phyloP scores from a whole-genome alignment of 192 early-diverging fungal species.

The Phlyctochytrium arcticum region DNA sequence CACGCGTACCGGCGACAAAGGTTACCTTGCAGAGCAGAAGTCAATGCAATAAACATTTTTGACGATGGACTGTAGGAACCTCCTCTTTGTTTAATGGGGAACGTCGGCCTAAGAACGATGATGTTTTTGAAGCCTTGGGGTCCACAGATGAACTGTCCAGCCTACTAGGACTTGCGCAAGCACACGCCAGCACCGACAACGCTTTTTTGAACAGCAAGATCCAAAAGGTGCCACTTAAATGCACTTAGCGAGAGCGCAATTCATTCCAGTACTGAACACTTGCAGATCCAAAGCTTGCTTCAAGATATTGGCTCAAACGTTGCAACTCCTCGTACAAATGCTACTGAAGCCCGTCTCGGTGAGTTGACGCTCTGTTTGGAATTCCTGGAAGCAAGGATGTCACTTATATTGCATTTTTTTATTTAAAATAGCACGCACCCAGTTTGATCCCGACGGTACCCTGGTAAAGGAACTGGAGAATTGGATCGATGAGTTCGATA shows the following conservation, averaged over 20 bases:
- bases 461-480: slow-evolving; percentile 62
- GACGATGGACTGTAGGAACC: slow-evolving; percentile 49
- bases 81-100: slow-evolving; percentile 89
- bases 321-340: slow-evolving; percentile 71
- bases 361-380: too few species aligned
- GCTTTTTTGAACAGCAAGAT: slow-evolving; percentile 49
- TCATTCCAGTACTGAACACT: too few species aligned
- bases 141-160: slow-evolving; percentile 84
- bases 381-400: too few species aligned
- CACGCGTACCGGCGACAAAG: slow-evolving; percentile 92
- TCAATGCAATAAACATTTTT: neutral
- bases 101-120: slow-evolving; percentile 80
- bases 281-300: slow-evolving; percentile 82
- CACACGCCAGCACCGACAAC: slow-evolving; percentile 49
- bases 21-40: slow-evolving; percentile 24
- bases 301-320: slow-evolving; percentile 91
- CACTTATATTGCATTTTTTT: too few species aligned
- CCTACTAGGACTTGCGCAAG: slow-evolving; percentile 60
- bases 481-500: slow-evolving; percentile 82
- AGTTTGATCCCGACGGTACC: slow-evolving; percentile 69
- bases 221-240: slow-evolving; percentile 52
- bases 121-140: slow-evolving; percentile 88
- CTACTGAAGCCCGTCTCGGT: slow-evolving; percentile 52
- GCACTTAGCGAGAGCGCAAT: slow-evolving; percentile 20
- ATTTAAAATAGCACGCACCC: slow-evolving; percentile 51